Base-by-base conservation (phyloP, 257 asterid genomes). In the Dorcoceras hygrometricum region DNA sequence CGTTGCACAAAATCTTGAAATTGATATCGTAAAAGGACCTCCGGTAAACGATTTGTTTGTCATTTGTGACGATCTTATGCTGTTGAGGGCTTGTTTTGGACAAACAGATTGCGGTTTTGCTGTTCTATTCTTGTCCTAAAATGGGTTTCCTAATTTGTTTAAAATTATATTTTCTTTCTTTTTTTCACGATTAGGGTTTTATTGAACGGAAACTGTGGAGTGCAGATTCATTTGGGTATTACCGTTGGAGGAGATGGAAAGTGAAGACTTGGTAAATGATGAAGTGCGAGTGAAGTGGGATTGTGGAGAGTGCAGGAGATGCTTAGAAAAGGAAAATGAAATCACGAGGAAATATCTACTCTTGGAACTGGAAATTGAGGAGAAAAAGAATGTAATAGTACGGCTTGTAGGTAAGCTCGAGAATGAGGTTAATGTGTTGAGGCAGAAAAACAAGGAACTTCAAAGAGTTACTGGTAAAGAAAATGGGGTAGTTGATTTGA, bases 281-380 rank as follows among this genome's bases (percentile, higher is more conserved):
- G 54, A 31, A 36, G 62, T 31, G 10, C 28, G 50, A 23, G 24
- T 55, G 75, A 39, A 73, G 62, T 50, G 39, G 14, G 75, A 62
- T 67, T 43, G 11, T 12, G 72, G 66, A 46, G 62, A 23, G 57
- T 77, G 83, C 66, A 14, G 5, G 50, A 71, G 66, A 55, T 79
- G 87, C 68, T 66, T 62, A n/a, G 75, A 66, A 26, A 68, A 76
- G 63, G 82, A 78, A 69, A 72, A 69, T 61, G 70, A 72, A 72
- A 11, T 51, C 6, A 48, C 62, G 73, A 60, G 69, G 4, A 73
- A 53, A 39, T 70, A 72, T 65, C 27, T 20, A 5, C 7, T 4
- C 6, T 63, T 84, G 73, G 79, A 72, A 73, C 20, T 71, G 62
- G 79, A 60, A 60, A 51, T 79, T 27, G 73, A 55, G 69, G 63